Base-by-base conservation (phyloP, 192 early-diverging fungal species). In the Piromyces sp. region DNA sequence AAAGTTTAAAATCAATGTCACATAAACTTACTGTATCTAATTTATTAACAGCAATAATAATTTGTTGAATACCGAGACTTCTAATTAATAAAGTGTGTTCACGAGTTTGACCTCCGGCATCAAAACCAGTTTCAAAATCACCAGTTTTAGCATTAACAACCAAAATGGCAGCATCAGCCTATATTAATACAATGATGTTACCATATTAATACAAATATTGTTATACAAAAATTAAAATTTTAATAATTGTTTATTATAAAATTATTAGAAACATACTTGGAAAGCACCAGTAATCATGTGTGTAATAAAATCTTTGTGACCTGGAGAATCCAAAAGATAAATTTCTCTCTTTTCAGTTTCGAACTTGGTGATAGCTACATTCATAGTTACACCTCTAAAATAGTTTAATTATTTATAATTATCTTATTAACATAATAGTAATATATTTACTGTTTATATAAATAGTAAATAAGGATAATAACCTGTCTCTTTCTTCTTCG, bases 241-340 rank as follows among this genome's bases (percentile, higher is more conserved):
- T n/a, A n/a, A n/a, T n/a, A n/a, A n/a, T n/a, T n/a, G n/a, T n/a
- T n/a, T n/a, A n/a, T n/a, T 7, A 36, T 7, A 36, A 36, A 86
- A 58, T 13, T 30, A 42, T 1, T 83, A 79, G 79, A 80, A 15
- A 30, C 30, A 6, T 86, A 92, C 91, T 81, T 96, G 95, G 30
- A 90, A 86, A 9, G 98, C 95, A 11, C 98, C 98, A 4, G 93
- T 93, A 83, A 99, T 98, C 97, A 99, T 98, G 84, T 97, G 96
- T n/a, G 98, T 97, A 80, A 99, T 93, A 86, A 99, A 99, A 87
- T 99, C 98, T 29, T 94, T 89, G 84, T 99, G 98, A 6, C 98
- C 98, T 5, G 98, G 98, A 5, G 97, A 95, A 84, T 99, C 98
- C 83, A 99, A 84, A 17, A 99, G 82, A 11, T 95, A 97, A 82